Evolutionary conservation across 768 basidiomycete genomes (phyloP).

Genomic region (Gyrodon lividus): DNA sequence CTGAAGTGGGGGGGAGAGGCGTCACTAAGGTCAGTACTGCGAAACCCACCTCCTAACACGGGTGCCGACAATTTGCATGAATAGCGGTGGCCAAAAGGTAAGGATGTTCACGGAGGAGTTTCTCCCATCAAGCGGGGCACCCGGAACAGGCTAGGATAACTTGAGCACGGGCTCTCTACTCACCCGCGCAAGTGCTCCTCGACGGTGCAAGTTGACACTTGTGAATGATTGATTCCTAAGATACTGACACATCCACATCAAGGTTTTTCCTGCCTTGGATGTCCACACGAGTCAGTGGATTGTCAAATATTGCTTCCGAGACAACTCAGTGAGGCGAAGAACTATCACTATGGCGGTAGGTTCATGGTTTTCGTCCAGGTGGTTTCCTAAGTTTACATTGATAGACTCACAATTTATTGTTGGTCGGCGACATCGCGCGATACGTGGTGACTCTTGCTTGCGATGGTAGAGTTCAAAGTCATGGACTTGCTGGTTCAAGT

Average conservation of each 20-base stretch:
- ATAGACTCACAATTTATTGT: conserved; percentile 34
- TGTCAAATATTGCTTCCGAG: conserved; percentile 42
- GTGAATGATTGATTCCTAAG: neutral
- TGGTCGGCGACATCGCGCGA: conserved; percentile 23
- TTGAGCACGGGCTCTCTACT: conserved; percentile 58
- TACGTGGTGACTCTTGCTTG: conserved; percentile 50
- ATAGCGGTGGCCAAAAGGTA: conserved; percentile 14
- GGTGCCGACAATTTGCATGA: neutral
- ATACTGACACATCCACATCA: neutral
- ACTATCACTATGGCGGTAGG: conserved; percentile 12
- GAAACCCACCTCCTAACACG: neutral
- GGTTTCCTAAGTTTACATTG: neutral
- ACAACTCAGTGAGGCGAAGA: conserved; percentile 4
- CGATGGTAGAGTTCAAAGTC: conserved; percentile 50
- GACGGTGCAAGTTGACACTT: conserved; percentile 52
- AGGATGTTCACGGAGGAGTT: neutral
- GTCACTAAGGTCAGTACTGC: conserved; percentile 41
- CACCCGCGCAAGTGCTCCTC: conserved; percentile 56
- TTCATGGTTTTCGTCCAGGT: neutral
- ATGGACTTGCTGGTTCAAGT: conserved; percentile 40
- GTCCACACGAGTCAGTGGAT: conserved; percentile 51
- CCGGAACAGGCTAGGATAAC: conserved; percentile 44
- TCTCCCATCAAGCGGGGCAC: neutral
- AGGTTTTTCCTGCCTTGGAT: conserved; percentile 56
- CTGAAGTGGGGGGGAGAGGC: conserved; percentile 73